Evolutionary conservation across 2,329 filamentous ascomycete genomes (phyloP), one percentile per base, ranked within the genome.

Genomic region (Ophiostoma fasciatum): DNA sequence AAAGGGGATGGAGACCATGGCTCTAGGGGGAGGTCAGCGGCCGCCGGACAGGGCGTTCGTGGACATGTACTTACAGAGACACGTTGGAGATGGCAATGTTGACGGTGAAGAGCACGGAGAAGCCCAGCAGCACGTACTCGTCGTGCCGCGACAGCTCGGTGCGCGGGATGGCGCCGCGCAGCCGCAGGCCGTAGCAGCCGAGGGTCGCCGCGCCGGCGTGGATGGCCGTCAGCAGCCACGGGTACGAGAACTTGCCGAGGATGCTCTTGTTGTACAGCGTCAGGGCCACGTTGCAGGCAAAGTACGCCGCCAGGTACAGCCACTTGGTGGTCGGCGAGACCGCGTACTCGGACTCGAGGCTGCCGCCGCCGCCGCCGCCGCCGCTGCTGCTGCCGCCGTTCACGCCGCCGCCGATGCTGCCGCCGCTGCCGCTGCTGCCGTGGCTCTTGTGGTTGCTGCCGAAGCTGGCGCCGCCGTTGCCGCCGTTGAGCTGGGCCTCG

Each of bases 181-280:
- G 56, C 45, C 71, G 56, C 48, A 75, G 62, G 38, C 56, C 47
- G 38, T 60, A 65, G 40, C 68, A 74, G 39, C 72, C 72, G n/a
- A 66, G 42, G 17, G 66, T 65, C 14, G 71, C 68, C 32, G 66
- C 68, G n/a, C 62, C 59, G 11, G 71, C 61, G 47, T 77, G 71
- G 14, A 73, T 55, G 35, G 66, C 64, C 2, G 71, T 76, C 26
- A 76, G 53, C 14, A 76, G 63, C 66, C 71, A 76, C 30, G 72
- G 71, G 47, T 71, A 73, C 31, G 61, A 55, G 44, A 74, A 73
- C 64, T 39, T 39, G 30, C 45, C 45, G 25, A 46, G 33, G 7
- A 46, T 40, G 36, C 37, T 35, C 39, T 46, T 46, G 43, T 46
- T 46, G 40, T 46, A 46, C 23, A 46, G 41, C 25, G 45, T 46